Percentiles rank a stretch among this genome's conserved stretches.
Conservation (phyloP, 164 flowering plant species). For the Berberis vulgaris region DNA sequence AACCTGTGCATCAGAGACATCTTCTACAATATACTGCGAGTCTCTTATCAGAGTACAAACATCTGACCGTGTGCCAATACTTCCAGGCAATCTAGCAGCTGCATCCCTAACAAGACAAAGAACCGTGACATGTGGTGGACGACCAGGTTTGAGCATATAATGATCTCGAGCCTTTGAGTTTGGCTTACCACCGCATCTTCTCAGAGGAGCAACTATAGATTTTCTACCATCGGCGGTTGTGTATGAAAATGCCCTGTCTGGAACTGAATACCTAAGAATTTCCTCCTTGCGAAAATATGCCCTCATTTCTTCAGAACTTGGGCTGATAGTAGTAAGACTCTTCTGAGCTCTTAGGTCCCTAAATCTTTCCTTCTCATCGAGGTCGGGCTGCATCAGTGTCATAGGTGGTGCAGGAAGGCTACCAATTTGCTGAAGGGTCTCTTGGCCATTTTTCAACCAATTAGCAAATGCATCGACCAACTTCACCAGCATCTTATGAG, state of each 20-base stretch:
- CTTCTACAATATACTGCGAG: conserved; percentile 91
- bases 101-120: conserved; percentile 98
- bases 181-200: conserved; percentile 97
- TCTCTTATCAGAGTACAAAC: conserved; percentile 94
- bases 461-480: conserved; percentile 94
- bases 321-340: conserved; percentile 75
- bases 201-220: conserved; percentile 90
- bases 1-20: conserved; percentile 80
- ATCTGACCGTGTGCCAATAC: conserved; percentile 98
- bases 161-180: conserved; percentile 98
- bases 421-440: conserved; percentile 86
- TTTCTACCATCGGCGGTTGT: conserved; percentile 95
- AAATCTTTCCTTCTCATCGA: conserved; percentile 93
- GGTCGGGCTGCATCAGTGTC: conserved; percentile 48
- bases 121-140: conserved; percentile 96
- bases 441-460: conserved; percentile 96
- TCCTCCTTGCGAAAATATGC: conserved; percentile 84
- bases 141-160: conserved; percentile 84
- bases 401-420: conserved; percentile 87
- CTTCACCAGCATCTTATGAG: conserved; percentile 92
- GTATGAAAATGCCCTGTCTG: conserved; percentile 90
- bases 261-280: conserved; percentile 74
- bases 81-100: conserved; percentile 93
- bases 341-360: conserved; percentile 90
- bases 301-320: conserved; percentile 86